Evolutionary conservation across 176 grass and related monocot genomes (phyloP).

Genomic region (bread wheat (Triticum aestivum)): IWGSC_CS_RefSeq_v2.1 NC_057814.1:639089213-639089712

Average conservation of each 20-base stretch:
- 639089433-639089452: neutral
- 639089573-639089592: neutral
- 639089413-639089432: neutral
- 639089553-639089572: neutral
- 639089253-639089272: neutral
- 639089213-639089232: neutral
- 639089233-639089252: neutral
- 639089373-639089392: neutral
- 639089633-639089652: neutral
- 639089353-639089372: neutral
- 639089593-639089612: neutral
- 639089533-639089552: neutral
- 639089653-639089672: neutral
- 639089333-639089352: neutral
- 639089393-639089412: neutral
- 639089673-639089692: neutral
- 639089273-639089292: neutral
- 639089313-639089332: neutral
- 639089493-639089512: neutral
- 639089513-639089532: neutral
- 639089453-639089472: neutral
- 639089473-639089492: neutral
- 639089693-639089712: neutral
- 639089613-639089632: neutral
- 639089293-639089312: neutral